Conservation (phyloP, 1,284 basidiomycete genomes). For the Boletus holoroseus region DNA sequence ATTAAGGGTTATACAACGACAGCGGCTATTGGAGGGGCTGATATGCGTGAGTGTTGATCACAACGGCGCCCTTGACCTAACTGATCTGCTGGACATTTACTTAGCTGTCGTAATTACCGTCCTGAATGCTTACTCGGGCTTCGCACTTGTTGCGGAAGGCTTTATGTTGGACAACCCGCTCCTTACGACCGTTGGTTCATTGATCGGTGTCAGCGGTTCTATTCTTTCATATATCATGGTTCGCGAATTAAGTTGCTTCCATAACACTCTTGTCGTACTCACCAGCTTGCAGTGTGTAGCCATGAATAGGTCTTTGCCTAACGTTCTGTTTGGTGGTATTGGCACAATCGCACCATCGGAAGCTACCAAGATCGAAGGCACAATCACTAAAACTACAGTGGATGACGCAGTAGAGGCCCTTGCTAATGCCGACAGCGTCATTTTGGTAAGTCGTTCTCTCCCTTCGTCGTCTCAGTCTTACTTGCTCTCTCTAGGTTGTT, state of each 20-base stretch:
- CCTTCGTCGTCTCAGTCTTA: slow-evolving; percentile 2
- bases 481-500: slow-evolving; percentile 51
- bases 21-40: slow-evolving; percentile 81
- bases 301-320: slow-evolving; percentile 77
- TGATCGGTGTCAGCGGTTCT: slow-evolving; percentile 84
- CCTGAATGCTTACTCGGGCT: slow-evolving; percentile 84
- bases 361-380: slow-evolving; percentile 71
- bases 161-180: slow-evolving; percentile 85
- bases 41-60: slow-evolving; percentile 67
- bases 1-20: slow-evolving; percentile 80
- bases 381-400: slow-evolving; percentile 67
- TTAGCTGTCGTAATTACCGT: slow-evolving; percentile 83
- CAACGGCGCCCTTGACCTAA: not conserved
- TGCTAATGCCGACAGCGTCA: slow-evolving; percentile 75
- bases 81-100: not conserved
- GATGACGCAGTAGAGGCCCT: slow-evolving; percentile 78
- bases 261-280: slow-evolving; percentile 6
- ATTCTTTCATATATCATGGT: slow-evolving; percentile 90
- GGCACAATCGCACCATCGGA: slow-evolving; percentile 50
- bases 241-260: slow-evolving; percentile 19
- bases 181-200: slow-evolving; percentile 71
- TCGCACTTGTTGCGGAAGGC: slow-evolving; percentile 87
- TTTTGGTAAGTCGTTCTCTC: slow-evolving; percentile 47
- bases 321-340: slow-evolving; percentile 79
- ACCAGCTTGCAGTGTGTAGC: slow-evolving; percentile 64